Evolutionary conservation across 352 stramenopile genomes (phyloP).

Genomic region (Albugo laibachii): DNA sequence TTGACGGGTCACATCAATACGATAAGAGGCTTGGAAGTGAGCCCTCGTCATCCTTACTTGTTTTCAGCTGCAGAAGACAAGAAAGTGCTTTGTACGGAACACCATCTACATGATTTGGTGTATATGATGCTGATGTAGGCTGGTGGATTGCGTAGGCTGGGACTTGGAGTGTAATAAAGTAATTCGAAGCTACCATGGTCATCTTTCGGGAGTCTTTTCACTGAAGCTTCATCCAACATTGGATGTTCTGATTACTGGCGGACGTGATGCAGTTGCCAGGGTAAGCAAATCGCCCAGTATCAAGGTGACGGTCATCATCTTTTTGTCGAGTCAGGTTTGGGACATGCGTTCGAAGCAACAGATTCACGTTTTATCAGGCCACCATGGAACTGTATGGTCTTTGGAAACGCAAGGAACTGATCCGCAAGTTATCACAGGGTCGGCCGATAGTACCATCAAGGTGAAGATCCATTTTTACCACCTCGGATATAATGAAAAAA

Average conservation of each 20-base stretch:
- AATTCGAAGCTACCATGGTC: conserved; percentile 99
- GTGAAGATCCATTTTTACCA: conserved; percentile 8
- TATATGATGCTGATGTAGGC: not conserved
- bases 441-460: conserved; percentile 90
- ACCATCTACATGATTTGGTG: not conserved
- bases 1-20: conserved; percentile 97
- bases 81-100: conserved; percentile 82
- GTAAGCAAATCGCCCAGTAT: conserved; percentile 12
- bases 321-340: conserved; percentile 69
- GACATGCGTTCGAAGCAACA: conserved; percentile 99
- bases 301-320: not conserved
- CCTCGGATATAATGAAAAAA: not conserved
- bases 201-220: conserved; percentile 96
- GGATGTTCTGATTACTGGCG: conserved; percentile 95
- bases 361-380: conserved; percentile 91
- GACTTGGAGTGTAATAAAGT: conserved; percentile 99
- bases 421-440: conserved; percentile 86
- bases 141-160: conserved; percentile 53
- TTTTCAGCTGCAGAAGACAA: conserved; percentile 99
- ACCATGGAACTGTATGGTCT: conserved; percentile 91
- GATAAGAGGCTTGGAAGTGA: conserved; percentile 93
- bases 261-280: conserved; percentile 73
- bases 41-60: conserved; percentile 90
- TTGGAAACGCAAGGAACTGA: conserved; percentile 93
- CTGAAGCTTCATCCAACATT: conserved; percentile 96